Evolutionary conservation across 192 early-diverging fungal genomes (phyloP).

Genomic region (Rhizoclosmatium sp.): DNA sequence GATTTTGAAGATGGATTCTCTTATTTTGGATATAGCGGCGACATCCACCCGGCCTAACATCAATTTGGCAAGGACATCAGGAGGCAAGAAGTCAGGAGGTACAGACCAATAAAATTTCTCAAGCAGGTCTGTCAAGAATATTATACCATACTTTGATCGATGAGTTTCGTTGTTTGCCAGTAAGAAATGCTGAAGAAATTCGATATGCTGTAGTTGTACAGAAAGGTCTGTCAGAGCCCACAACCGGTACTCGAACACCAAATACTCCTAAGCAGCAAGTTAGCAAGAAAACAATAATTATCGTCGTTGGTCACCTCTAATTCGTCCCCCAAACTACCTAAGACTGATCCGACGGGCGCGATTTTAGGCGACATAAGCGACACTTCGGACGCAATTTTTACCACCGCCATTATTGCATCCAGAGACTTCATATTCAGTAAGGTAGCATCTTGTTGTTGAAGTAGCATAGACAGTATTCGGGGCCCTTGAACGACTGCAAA

Average conservation of each 20-base stretch:
- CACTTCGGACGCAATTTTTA: constrained; percentile 31
- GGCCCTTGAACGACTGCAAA: constrained; percentile 50
- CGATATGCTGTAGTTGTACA: constrained; percentile 50
- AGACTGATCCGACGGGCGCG: constrained; percentile 18
- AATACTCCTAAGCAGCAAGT: constrained; percentile 22
- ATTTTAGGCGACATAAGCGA: constrained; percentile 10
- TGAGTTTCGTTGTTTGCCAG: constrained; percentile 33
- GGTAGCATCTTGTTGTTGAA: constrained; percentile 44
- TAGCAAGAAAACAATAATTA: constrained; percentile 15
- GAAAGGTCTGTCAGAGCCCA: constrained; percentile 40
- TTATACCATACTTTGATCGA: constrained; percentile 36
- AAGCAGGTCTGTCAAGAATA: constrained; percentile 48
- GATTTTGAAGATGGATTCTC: constrained; percentile 14
- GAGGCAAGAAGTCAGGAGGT: constrained; percentile 37
- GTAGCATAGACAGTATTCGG: constrained; percentile 40
- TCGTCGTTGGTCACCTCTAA: constrained; percentile 18
- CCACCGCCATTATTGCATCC: constrained; percentile 43
- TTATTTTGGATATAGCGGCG: neutral
- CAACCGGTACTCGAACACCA: constrained; percentile 48
- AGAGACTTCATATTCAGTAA: constrained; percentile 45
- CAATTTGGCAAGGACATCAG: constrained; percentile 31
- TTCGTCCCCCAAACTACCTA: constrained; percentile 3
- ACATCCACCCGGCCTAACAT: constrained; percentile 15
- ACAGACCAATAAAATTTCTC: constrained; percentile 48
- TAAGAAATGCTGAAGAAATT: constrained; percentile 37